A percentile compares a stretch with the other conserved stretches of the same genome.
Conservation (phyloP, 176 grass and related monocot genomes). For the Carex kokanica region DNA sequence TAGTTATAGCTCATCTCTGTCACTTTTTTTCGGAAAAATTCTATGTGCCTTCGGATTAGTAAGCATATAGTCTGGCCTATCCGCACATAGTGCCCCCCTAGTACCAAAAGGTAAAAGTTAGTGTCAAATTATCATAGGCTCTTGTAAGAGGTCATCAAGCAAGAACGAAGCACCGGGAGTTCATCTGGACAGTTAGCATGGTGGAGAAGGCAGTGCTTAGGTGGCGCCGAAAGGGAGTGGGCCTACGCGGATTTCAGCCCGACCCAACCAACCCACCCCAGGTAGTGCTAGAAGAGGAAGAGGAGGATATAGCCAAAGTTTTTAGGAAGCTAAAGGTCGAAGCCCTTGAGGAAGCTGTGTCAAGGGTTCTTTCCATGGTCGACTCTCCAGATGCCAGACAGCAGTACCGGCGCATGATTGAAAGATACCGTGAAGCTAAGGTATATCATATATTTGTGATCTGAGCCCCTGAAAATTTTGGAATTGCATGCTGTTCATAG, state of each 20-base stretch:
- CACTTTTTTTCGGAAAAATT: background rate
- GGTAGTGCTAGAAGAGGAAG: constrained; percentile 43
- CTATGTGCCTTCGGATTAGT: background rate
- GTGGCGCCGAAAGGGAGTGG: constrained; percentile 87
- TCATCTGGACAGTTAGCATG: constrained; percentile 77
- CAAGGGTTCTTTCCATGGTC: constrained; percentile 85
- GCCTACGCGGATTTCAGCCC: constrained; percentile 71
- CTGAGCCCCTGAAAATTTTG: background rate
- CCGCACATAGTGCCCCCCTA: background rate
- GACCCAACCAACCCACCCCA: constrained; percentile 33
- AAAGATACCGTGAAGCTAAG: constrained; percentile 73
- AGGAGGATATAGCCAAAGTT: constrained; percentile 69
- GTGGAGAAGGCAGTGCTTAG: constrained; percentile 90
- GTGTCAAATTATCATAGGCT: constrained; percentile 44
- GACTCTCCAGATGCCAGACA: constrained; percentile 73
- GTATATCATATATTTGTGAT: constrained; percentile 39
- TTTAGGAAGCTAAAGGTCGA: constrained; percentile 91
- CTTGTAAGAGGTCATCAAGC: constrained; percentile 94
- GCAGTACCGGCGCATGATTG: constrained; percentile 92
- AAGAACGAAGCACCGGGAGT: constrained; percentile 77
- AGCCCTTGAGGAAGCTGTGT: constrained; percentile 71
- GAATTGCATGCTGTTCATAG: background rate
- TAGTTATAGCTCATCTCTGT: background rate
- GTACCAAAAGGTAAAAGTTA: background rate
- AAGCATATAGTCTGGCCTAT: background rate